Evolutionary conservation across 345 rosid species (phyloP).

Genomic region (Sisymbrium altissimum): DNA sequence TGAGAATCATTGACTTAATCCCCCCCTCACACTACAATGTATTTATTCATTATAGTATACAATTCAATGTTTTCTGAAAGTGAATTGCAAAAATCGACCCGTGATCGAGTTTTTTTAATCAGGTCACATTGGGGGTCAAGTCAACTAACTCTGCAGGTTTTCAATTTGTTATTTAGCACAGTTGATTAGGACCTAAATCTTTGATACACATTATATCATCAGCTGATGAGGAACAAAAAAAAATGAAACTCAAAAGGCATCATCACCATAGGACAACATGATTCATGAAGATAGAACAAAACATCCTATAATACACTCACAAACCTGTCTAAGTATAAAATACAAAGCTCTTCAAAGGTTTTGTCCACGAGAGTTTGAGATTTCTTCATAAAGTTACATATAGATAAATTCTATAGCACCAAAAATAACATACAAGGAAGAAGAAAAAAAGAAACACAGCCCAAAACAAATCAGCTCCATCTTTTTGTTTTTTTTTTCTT

Average conservation of each 20-base stretch:
- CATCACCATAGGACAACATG: background rate
- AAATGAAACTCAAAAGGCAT: background rate
- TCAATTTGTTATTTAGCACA: too few relatives aligned
- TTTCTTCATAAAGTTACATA: conserved; percentile 19
- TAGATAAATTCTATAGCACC: conserved; percentile 8
- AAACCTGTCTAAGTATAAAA: conserved; percentile 27
- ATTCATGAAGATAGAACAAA: background rate
- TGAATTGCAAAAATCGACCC: background rate
- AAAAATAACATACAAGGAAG: conserved; percentile 20
- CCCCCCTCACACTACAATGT: background rate
- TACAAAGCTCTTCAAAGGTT: conserved; percentile 31
- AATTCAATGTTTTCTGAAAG: background rate
- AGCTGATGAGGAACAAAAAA: too few relatives aligned
- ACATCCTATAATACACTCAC: conserved; percentile 33
- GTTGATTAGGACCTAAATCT: too few relatives aligned
- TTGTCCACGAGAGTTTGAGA: conserved; percentile 18
- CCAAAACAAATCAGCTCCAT: conserved; percentile 24
- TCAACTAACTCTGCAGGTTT: background rate
- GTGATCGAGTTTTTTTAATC: background rate
- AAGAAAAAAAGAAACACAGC: conserved; percentile 9
- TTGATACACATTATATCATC: too few relatives aligned
- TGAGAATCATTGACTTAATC: background rate
- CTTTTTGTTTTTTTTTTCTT: background rate
- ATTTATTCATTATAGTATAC: background rate
- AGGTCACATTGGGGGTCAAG: background rate